phyloP scores from a whole-genome alignment of 805 yeast genomes.

The Saccharomycopsis malanga region DNA sequence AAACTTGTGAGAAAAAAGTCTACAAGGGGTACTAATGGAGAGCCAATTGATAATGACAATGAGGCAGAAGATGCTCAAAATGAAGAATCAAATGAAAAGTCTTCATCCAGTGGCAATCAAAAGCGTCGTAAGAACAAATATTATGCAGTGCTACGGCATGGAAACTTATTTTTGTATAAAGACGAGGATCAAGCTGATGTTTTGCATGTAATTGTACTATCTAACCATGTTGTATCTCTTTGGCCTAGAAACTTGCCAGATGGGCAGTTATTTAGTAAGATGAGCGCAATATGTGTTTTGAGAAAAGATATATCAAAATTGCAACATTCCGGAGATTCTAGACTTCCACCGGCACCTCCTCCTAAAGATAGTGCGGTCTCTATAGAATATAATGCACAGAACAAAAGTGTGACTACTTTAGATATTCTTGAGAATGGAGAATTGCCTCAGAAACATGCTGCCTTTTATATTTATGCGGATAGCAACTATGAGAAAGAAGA shows the following conservation, averaged over 20 bases:
- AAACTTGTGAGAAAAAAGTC: slow-evolving; percentile 40
- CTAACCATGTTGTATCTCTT: slow-evolving; percentile 60
- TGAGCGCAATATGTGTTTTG: slow-evolving; percentile 69
- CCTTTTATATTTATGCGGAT: slow-evolving; percentile 65
- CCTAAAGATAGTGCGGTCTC: slow-evolving; percentile 23
- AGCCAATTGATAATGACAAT: slow-evolving; percentile 7
- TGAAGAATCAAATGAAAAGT: slow-evolving; percentile 13
- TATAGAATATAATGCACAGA: slow-evolving; percentile 5
- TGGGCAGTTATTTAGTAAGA: slow-evolving; percentile 72
- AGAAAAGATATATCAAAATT: slow-evolving; percentile 33
- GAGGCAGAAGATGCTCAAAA: slow-evolving; percentile 16
- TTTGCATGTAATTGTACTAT: slow-evolving; percentile 70
- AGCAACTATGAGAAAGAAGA: slow-evolving; percentile 82
- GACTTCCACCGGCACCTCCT: slow-evolving; percentile 25
- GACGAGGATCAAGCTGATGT: slow-evolving; percentile 60
- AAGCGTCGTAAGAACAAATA: slow-evolving; percentile 50
- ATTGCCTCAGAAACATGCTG: slow-evolving; percentile 31
- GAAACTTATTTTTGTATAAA: slow-evolving; percentile 78
- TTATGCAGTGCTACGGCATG: slow-evolving; percentile 73
- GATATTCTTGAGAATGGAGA: slow-evolving; percentile 24
- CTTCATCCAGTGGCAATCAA: slow-evolving; percentile 29
- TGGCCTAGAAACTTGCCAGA: slow-evolving; percentile 82
- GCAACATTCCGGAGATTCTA: slow-evolving; percentile 21
- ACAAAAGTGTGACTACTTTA: slow-evolving; percentile 19
- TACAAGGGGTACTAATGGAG: slow-evolving; percentile 8